A percentile compares a stretch with the other conserved stretches of the same genome.
phyloP scores from a whole-genome alignment of 2,329 filamentous ascomycete genomes.

The Rhinocladiella similis region DNA sequence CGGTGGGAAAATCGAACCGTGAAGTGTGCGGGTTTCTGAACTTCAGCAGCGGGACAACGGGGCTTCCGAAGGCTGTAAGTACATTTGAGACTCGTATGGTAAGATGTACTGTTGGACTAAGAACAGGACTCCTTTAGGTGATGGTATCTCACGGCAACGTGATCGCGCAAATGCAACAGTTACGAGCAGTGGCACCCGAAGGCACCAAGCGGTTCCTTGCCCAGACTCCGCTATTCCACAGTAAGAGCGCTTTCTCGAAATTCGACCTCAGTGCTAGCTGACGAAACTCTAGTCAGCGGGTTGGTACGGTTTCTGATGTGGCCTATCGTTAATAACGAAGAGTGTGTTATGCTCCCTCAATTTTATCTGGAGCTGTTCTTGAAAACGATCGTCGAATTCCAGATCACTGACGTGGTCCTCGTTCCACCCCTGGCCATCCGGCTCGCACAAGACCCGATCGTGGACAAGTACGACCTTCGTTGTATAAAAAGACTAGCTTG shows the following conservation, averaged over 20 bases:
- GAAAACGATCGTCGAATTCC: neutral
- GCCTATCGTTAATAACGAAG: slow-evolving; percentile 30
- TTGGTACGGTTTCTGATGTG: slow-evolving; percentile 64
- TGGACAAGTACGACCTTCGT: neutral
- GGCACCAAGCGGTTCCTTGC: slow-evolving; percentile 52
- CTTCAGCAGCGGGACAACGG: slow-evolving; percentile 74
- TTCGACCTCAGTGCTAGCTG: no score
- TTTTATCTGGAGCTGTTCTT: neutral
- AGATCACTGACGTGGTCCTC: neutral
- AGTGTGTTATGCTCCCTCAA: neutral
- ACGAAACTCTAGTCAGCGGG: slow-evolving; percentile 60
- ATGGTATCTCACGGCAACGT: slow-evolving; percentile 59
- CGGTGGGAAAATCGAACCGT: slow-evolving; percentile 54
- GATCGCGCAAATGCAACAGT: slow-evolving; percentile 63
- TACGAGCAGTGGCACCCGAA: slow-evolving; percentile 46
- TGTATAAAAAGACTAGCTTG: neutral
- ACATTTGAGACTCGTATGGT: no score
- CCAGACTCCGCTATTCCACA: slow-evolving; percentile 62
- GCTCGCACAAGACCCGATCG: neutral
- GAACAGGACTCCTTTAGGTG: no score
- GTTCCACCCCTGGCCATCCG: neutral
- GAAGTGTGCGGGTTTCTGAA: slow-evolving; percentile 56
- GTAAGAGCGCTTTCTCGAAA: no score
- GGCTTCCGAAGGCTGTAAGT: slow-evolving; percentile 74
- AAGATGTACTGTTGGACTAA: no score